Evolutionary conservation across 2,329 filamentous ascomycete genomes (phyloP).

Genomic region (Chaetomium strumarium): DNA sequence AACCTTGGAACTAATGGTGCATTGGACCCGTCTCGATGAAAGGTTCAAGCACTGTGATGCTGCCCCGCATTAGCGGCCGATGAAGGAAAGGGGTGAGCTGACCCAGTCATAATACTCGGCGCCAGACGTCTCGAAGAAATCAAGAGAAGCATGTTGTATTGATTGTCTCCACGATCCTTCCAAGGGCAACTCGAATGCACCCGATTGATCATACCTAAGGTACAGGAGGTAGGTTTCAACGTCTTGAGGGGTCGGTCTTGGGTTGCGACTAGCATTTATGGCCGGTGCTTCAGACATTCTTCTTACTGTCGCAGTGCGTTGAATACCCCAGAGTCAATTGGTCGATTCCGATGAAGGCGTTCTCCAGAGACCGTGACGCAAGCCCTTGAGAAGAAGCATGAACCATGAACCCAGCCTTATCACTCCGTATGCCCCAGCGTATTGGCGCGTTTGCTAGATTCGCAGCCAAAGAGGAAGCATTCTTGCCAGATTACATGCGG

Average conservation of each 20-base stretch:
- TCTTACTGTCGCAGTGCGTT: no score
- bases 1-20: slow-evolving; percentile 21
- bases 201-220: no score
- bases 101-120: background rate
- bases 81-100: slow-evolving; percentile 8
- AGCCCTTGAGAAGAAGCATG: background rate
- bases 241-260: no score
- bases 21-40: slow-evolving; percentile 7
- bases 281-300: no score
- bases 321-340: background rate
- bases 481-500: slow-evolving; percentile 20
- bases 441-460: slow-evolving; percentile 1
- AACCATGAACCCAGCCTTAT: slow-evolving; percentile 1
- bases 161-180: no score
- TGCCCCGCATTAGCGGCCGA: slow-evolving; percentile 24
- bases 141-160: no score
- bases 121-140: no score
- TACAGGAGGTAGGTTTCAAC: no score
- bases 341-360: no score
- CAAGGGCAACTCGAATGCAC: no score
- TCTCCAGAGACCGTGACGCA: slow-evolving; percentile 14
- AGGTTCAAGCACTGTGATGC: slow-evolving; percentile 18
- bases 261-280: no score
- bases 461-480: slow-evolving; percentile 8
- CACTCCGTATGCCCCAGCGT: background rate